Percentiles rank a stretch among this genome's conserved stretches.
phyloP scores from a whole-genome alignment of 2,329 filamentous ascomycete genomes.

The Fusarium continuum region DNA sequence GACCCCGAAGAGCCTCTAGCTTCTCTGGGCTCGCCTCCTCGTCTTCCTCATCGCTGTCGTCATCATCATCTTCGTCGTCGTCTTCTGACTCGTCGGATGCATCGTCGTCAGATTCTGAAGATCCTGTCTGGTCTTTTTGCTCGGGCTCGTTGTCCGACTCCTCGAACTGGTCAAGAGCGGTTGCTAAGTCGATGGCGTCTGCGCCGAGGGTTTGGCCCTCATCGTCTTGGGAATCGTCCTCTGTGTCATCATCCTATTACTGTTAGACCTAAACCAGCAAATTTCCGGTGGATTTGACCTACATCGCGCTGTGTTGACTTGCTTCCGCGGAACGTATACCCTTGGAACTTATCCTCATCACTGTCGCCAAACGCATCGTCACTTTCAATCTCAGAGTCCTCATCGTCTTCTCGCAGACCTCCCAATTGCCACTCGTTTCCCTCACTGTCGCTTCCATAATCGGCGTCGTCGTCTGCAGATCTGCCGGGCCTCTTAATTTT shows the following conservation, averaged over 20 bases:
- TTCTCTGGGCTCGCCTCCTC: constrained; percentile 62
- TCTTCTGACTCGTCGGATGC: constrained; percentile 52
- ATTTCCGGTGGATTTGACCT: not conserved
- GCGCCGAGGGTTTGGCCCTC: constrained; percentile 67
- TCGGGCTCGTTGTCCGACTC: constrained; percentile 59
- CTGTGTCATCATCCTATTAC: constrained; percentile 64
- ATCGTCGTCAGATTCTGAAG: constrained; percentile 57
- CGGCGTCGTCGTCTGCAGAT: constrained; percentile 60
- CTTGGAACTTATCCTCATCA: constrained; percentile 85
- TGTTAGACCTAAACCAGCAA: constrained; percentile 6
- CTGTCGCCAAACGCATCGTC: constrained; percentile 88
- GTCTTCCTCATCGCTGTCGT: constrained; percentile 57
- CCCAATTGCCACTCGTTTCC: constrained; percentile 88
- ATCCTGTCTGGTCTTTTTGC: constrained; percentile 55
- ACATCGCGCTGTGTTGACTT: constrained; percentile 49
- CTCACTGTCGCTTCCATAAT: constrained; percentile 84
- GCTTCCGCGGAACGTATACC: constrained; percentile 67
- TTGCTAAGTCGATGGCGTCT: constrained; percentile 68
- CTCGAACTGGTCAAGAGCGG: constrained; percentile 64
- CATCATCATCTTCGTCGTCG: constrained; percentile 58
- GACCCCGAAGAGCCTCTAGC: constrained; percentile 71
- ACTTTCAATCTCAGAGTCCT: constrained; percentile 72
- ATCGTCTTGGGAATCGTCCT: constrained; percentile 61
- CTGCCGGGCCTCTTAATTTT: constrained; percentile 54
- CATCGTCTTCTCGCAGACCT: constrained; percentile 62